Conservation (phyloP, 2,329 filamentous ascomycete species). For the Didymella pomorum region DNA sequence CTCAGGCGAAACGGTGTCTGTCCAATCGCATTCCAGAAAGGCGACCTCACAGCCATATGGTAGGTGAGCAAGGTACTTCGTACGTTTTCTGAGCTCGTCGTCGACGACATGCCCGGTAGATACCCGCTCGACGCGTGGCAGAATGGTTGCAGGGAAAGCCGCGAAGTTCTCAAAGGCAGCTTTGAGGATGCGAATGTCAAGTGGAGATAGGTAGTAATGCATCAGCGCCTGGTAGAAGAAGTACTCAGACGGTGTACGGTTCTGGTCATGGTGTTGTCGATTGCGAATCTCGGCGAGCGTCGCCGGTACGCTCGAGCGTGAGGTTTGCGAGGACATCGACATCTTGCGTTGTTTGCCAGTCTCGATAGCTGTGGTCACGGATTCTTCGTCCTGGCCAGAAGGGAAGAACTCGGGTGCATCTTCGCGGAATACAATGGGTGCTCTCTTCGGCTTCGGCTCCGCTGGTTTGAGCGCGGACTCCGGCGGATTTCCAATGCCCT, state of each 20-base stretch:
- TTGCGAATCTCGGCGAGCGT: slow-evolving; percentile 57
- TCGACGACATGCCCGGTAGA: slow-evolving; percentile 89
- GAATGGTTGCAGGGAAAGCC: slow-evolving; percentile 81
- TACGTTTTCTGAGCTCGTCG: slow-evolving; percentile 80
- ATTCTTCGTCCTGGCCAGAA: slow-evolving; percentile 51
- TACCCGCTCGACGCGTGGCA: slow-evolving; percentile 88
- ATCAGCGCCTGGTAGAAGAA: slow-evolving; percentile 89
- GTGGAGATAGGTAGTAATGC: slow-evolving; percentile 86
- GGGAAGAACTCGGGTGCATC: slow-evolving; percentile 57
- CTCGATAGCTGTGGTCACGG: slow-evolving; percentile 15
- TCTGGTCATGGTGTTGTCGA: slow-evolving; percentile 56
- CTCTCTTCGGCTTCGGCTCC: slow-evolving; percentile 57
- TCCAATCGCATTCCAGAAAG: slow-evolving; percentile 95
- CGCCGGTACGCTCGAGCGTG: slow-evolving; percentile 48
- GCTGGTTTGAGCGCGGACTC: slow-evolving; percentile 60
- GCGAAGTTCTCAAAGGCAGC: slow-evolving; percentile 85
- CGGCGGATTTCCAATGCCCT: slow-evolving; percentile 72
- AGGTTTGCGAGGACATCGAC: slow-evolving; percentile 44
- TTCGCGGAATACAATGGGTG: slow-evolving; percentile 60
- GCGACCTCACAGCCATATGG: slow-evolving; percentile 90
- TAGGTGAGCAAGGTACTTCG: slow-evolving; percentile 86
- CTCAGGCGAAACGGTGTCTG: slow-evolving; percentile 80
- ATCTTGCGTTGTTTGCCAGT: slow-evolving; percentile 34
- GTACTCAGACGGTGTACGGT: slow-evolving; percentile 65
- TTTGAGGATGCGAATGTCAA: slow-evolving; percentile 93